Conservation (phyloP, 495 filamentous ascomycete species). For the Penicillium simplicissimum region DNA sequence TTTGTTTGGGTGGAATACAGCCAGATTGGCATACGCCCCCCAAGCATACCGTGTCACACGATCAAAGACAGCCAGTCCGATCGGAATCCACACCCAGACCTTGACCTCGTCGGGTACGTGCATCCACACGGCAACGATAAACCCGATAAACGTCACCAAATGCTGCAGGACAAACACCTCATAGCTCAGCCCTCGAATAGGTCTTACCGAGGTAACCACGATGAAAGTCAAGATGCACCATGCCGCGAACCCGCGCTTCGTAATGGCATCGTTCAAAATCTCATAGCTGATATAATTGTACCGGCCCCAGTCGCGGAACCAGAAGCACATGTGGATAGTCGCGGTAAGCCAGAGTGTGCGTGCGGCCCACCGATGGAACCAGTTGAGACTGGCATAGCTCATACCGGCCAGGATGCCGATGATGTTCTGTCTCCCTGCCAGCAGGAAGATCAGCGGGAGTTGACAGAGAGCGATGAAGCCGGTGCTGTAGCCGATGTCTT, state of each 20-base stretch:
- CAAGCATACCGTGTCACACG: conserved; percentile 54
- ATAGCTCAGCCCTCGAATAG: conserved; percentile 67
- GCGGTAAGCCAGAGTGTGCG: conserved; percentile 73
- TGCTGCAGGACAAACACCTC: conserved; percentile 86
- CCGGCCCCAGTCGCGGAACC: conserved; percentile 65
- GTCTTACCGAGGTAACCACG: conserved; percentile 64
- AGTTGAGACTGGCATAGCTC: conserved; percentile 76
- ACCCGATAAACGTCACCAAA: conserved; percentile 63
- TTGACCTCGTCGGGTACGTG: conserved; percentile 61
- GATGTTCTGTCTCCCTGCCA: conserved; percentile 77
- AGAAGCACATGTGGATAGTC: conserved; percentile 74
- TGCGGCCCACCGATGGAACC: conserved; percentile 81
- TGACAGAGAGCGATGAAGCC: conserved; percentile 79
- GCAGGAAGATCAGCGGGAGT: conserved; percentile 76
- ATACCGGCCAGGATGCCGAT: conserved; percentile 67
- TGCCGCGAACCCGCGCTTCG: conserved; percentile 68
- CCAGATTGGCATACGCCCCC: conserved; percentile 66
- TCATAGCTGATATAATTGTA: conserved; percentile 63
- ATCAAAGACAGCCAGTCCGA: conserved; percentile 71
- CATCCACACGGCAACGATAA: conserved; percentile 62
- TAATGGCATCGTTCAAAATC: conserved; percentile 62
- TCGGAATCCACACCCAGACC: conserved; percentile 68
- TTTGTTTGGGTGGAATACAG: conserved; percentile 49
- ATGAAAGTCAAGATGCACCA: conserved; percentile 77
- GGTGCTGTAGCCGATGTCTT: conserved; percentile 72